phyloP scores from a whole-genome alignment of 257 asterid species.

The Solanum piurae region DNA sequence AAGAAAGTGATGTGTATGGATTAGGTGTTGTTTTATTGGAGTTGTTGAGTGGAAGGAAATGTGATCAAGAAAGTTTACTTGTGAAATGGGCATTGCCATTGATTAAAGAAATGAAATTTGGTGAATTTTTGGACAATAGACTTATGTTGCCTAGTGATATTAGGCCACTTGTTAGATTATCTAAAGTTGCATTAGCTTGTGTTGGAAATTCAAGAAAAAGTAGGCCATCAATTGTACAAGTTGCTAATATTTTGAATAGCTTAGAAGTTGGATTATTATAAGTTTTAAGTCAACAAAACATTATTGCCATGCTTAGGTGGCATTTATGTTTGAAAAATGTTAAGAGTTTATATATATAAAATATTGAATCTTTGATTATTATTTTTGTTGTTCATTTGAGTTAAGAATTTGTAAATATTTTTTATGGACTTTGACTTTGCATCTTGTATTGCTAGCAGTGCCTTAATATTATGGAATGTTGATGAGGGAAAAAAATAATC shows the following conservation, averaged over 20 bases:
- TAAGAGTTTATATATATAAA: background rate
- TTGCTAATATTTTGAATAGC: conserved; percentile 41
- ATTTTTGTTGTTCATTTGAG: background rate
- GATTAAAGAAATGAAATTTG: conserved; percentile 40
- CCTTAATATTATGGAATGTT: background rate
- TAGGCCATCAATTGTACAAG: conserved; percentile 53
- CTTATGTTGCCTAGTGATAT: conserved; percentile 32
- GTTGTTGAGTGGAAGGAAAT: conserved; percentile 62
- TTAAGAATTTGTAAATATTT: background rate
- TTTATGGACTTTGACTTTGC: background rate
- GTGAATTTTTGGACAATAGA: conserved; percentile 65
- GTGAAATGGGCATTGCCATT: conserved; percentile 70
- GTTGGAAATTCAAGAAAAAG: conserved; percentile 54
- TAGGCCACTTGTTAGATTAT: conserved; percentile 46
- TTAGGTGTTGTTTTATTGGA: conserved; percentile 78
- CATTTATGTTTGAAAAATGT: background rate
- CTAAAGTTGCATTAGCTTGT: conserved; percentile 71
- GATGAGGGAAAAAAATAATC: background rate
- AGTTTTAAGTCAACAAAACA: background rate
- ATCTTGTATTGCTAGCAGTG: background rate
- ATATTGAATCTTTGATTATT: background rate
- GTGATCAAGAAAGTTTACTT: conserved; percentile 29
- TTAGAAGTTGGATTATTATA: conserved; percentile 27
- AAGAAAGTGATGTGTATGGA: conserved; percentile 78
- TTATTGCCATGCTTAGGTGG: background rate